phyloP scores from a whole-genome alignment of 1,284 basidiomycete genomes.

The Melampsora americana region DNA sequence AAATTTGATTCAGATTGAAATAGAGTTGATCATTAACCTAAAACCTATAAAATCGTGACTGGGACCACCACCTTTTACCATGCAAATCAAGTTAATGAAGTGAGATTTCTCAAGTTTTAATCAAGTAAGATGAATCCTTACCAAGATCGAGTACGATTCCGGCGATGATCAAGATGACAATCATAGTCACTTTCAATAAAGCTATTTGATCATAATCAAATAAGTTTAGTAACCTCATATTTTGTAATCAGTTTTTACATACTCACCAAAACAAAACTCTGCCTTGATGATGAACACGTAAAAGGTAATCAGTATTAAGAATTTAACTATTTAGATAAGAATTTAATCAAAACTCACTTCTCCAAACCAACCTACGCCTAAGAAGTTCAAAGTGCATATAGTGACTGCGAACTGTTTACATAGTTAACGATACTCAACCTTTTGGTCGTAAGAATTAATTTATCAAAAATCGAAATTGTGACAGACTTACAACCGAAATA shows the following conservation, averaged over 20 bases:
- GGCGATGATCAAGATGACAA: constrained; percentile 59
- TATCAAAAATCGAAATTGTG: background rate
- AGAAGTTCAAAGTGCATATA: constrained; percentile 45
- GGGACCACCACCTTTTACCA: constrained; percentile 67
- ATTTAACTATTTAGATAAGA: too few species aligned
- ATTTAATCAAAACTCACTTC: too few species aligned
- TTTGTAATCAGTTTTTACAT: background rate
- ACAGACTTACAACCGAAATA: background rate
- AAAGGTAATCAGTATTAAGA: constrained; percentile 24
- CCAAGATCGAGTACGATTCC: constrained; percentile 70
- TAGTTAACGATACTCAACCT: background rate
- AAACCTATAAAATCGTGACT: constrained; percentile 58
- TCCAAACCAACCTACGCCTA: constrained; percentile 66
- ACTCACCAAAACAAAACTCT: constrained; percentile 26
- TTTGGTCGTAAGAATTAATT: too few species aligned
- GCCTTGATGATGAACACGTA: constrained; percentile 19
- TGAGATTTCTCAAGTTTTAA: background rate
- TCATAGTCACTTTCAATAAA: constrained; percentile 54
- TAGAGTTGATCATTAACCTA: constrained; percentile 47
- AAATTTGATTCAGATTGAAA: constrained; percentile 45
- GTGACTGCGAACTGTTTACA: constrained; percentile 44
- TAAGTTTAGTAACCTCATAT: background rate
- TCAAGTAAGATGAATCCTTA: constrained; percentile 60
- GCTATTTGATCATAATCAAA: constrained; percentile 3
- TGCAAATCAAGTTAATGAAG: constrained; percentile 62